Evolutionary conservation across 225 moss, liverwort and hornwort species (phyloP), one percentile per base, ranked within the genome.

Genomic region (Neckera pumila): DNA sequence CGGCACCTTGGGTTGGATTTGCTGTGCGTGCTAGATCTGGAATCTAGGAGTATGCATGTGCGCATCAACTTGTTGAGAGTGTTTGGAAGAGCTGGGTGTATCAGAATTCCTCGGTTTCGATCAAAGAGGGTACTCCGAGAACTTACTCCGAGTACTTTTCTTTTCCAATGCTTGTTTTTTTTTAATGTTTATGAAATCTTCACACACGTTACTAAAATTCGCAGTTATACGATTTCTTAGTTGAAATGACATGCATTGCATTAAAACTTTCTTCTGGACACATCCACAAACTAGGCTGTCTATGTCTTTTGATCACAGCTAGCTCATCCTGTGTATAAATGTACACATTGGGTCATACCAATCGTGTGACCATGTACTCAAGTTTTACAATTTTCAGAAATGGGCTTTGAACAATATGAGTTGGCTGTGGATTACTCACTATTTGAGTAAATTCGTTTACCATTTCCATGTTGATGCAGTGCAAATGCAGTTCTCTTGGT

Each of bases 11-110:
- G 92, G 92, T 95, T 59, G 96, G 91, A 61, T 93, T 97, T 84
- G 95, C 95, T 47, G 94, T 96, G 60, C 92, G 95, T 79, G 96
- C 94, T 67, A 93, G 90, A 76, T 95, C 96, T 28, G 95, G 97
- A 76, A 90, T 73, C 53, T 81, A 16, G 63, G 63, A 63, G 63
- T 33, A 8, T n/a, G n/a, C n/a, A n/a, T 33, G 31, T 63, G 63
- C 16, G 16, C 63, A 63, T 33, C 63, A 63, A 63, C 17, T 16
- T 31, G 31, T 31, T 16, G 63, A 63, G 33, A 16, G 31, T 33
- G 33, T 33, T 64, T 33, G 33, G 33, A 64, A 64, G 33, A 64
- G 33, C 9, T 64, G 33, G 33, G 64, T 31, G 33, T 64, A 17
- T 33, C 10, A 8, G 9, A 33, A 33, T 17, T 33, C 33, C 33